Base-by-base conservation (phyloP, 106 monocot genomes). In the Phalaenopsis equestris region DNA sequence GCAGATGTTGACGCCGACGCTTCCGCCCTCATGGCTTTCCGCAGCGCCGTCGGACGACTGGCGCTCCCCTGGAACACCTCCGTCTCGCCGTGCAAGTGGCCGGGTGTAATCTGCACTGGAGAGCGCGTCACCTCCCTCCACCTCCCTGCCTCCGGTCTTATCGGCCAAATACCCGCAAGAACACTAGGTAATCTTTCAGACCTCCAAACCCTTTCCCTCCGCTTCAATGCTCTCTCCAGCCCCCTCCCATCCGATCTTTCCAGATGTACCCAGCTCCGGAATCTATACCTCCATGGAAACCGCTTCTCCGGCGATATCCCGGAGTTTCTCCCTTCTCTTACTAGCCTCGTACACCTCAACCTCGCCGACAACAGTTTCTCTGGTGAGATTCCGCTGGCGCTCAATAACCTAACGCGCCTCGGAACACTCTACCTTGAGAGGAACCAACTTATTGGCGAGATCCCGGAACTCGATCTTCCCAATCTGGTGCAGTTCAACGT, bases 401-500 rank as follows among this genome's bases (percentile, higher is more conserved):
- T 89, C 55, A 78, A 82, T 77, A 84, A 82, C 38, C 80, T 89
- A 23, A 84, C 82, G 8, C 68, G 86, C 0, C 57, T 89, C 45
- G 65, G 56, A 1, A 86, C 84, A 9, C 86, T 89, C 15, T 84
- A 84, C 67, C 77, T 89, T 16, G 82, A 89, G 37, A 30, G 23
- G 1, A 89, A 89, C 84, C 17, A 41, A 7, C 77, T 89, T 61
- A 78, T 81, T 64, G 89, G 89, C 46, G 42, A 81, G 80, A 85
- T 93, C 61, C 90, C 90, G 80, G 78, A 76, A 19, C 67, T 93
- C 46, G 46, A 87, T 19, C 73, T 84, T 48, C 58, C 82, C 30
- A 72, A 64, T 38, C 78, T 93, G 16, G 43, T 30, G n/a, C 80
- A 82, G 52, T 93, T 93, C 83, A 93, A 93, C 75, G 87, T 90